phyloP scores from a whole-genome alignment of 2,329 filamentous ascomycete species.

The Beauveria pseudobassiana region DNA sequence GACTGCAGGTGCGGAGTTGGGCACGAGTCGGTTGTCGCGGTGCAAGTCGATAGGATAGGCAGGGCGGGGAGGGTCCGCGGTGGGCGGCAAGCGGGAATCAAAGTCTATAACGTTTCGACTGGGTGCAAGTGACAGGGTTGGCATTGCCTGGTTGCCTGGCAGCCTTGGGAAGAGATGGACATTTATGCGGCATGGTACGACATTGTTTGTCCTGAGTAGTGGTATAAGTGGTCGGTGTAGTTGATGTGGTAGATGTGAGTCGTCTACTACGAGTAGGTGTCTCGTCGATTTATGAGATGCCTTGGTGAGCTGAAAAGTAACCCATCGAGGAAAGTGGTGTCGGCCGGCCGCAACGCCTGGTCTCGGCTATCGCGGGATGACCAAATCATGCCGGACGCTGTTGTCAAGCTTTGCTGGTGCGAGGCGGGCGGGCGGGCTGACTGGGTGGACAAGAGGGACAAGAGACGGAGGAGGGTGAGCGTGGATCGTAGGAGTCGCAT shows the following conservation, averaged over 20 bases:
- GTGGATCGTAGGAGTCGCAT: not conserved
- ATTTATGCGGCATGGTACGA: not conserved
- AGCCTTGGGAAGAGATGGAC: not conserved
- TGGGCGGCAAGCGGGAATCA: not conserved
- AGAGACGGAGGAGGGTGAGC: not conserved
- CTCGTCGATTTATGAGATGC: not conserved
- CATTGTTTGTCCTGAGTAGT: not conserved
- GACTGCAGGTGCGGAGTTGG: not conserved
- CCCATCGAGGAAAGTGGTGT: not conserved
- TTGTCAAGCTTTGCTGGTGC: not conserved
- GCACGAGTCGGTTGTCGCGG: conserved; percentile 2
- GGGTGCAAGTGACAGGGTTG: not conserved
- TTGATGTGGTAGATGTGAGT: not conserved
- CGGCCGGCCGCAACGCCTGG: not conserved
- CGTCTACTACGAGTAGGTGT: not conserved
- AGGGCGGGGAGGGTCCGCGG: not conserved
- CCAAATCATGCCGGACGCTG: not conserved
- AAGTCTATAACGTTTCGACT: not conserved
- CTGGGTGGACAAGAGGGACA: not conserved
- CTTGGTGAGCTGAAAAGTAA: conserved; percentile 5
- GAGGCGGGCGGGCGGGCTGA: not conserved
- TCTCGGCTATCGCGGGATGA: conserved; percentile 10
- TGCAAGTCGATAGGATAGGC: not conserved
- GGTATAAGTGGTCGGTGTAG: too few species aligned
- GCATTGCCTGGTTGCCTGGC: not conserved